A percentile compares a stretch with the other conserved stretches of the same genome.
These are phyloP conservation scores for Skeletonema potamos DNA, from an alignment of 108 stramenopile species.

Conservation along the genomic window DNA sequence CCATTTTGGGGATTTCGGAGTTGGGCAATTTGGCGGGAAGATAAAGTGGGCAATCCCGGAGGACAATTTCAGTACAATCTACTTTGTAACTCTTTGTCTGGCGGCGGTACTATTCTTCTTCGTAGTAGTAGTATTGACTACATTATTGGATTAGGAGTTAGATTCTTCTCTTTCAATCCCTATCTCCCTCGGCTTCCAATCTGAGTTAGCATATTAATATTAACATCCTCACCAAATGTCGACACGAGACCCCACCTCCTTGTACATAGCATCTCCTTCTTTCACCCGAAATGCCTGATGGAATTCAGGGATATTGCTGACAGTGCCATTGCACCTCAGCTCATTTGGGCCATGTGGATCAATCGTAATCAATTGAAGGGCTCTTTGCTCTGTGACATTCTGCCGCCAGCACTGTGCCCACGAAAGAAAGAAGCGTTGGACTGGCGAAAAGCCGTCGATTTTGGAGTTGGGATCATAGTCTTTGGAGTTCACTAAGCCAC, in stretches of 20 bases:
- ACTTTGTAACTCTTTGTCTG: too few relatives aligned
- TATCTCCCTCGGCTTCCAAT: too few relatives aligned
- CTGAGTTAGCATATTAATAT: too few relatives aligned
- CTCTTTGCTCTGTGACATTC: conserved; percentile 70
- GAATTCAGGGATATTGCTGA: conserved; percentile 77
- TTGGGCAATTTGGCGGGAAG: too few relatives aligned
- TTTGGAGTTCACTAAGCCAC: conserved; percentile 47
- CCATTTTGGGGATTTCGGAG: too few relatives aligned
- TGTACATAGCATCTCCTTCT: conserved; percentile 65
- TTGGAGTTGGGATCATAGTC: conserved; percentile 33
- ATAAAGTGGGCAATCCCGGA: too few relatives aligned
- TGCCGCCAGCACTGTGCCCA: conserved; percentile 84
- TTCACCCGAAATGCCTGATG: conserved; percentile 66
- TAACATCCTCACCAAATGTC: conserved; percentile 85
- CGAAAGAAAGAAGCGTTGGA: conserved; percentile 71
- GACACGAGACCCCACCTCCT: conserved; percentile 54
- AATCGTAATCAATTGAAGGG: conserved; percentile 76
- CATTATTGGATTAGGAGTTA: too few relatives aligned
- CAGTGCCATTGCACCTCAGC: conserved; percentile 75
- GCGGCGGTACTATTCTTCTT: too few relatives aligned
- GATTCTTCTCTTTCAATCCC: too few relatives aligned
- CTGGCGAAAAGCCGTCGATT: conserved; percentile 72
- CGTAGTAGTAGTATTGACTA: too few relatives aligned
- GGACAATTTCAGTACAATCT: too few relatives aligned
- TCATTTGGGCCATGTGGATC: conserved; percentile 89